Evolutionary conservation across 2,329 filamentous ascomycete species (phyloP), one percentile per base, ranked within the genome.

Genomic region (Fusarium floridanum): DNA sequence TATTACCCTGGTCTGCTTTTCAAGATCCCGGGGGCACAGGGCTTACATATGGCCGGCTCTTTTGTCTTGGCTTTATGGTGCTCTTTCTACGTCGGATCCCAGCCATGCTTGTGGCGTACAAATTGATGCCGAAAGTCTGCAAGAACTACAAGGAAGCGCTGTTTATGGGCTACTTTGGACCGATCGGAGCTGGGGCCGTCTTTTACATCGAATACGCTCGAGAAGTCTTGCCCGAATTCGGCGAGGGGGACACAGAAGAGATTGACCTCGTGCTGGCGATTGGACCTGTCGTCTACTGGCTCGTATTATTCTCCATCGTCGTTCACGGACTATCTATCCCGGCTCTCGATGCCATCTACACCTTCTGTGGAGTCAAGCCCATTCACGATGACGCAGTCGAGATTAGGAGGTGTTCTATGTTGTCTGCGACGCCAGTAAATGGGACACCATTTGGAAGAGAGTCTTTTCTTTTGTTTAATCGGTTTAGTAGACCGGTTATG

Each of bases 141-240:
- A 84, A 83, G 9, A 81, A 84, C 75, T 91, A 86, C 85, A 88
- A 87, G 73, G 89, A 91, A 68, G 89, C 88, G 0, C 72, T 91
- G 0, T 91, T 91, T 65, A 88, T 91, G 88, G 89, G 89, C 0
- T 90, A 90, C 68, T 95, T 95, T 73, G 93, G 93, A 0, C 93
- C 93, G 0, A 94, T 95, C 55, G 93, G 93, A 2, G 92, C 94
- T 17, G 92, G 91, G 16, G 93, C 93, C 2, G 88, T 94, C 27
- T 95, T 95, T 81, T 95, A 95, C 79, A 86, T 95, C 24, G 84
- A 87, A 75, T 85, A 87, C 59, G 82, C 83, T 0, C 79, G 81
- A 6, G 80, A 86, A 16, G 71, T 87, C 6, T 84, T 86, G 56
- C 84, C 84, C 1, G 60, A 80, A 9, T 66, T 80, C 0, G 81